Percentiles rank a stretch among this genome's conserved stretches.
These are phyloP conservation scores for Kluyveromyces dobzhanskii DNA, from an alignment of 805 yeast genomes.

Conservation along the genomic window DNA sequence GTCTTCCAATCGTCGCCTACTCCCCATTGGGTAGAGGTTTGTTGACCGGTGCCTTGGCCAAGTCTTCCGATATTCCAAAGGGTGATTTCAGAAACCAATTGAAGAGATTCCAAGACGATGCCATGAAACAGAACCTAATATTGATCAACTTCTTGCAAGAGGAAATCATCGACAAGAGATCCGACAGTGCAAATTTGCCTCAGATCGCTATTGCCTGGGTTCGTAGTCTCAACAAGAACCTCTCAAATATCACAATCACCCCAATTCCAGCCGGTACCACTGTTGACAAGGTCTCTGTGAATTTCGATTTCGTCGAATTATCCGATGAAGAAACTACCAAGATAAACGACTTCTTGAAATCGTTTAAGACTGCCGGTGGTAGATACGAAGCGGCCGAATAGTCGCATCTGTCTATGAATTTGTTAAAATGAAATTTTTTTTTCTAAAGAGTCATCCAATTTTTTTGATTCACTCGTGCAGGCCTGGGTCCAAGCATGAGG, in stretches of 20 bases:
- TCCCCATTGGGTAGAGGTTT: conserved; percentile 80
- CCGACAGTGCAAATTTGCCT: conserved; percentile 45
- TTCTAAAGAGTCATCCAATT: too few species aligned
- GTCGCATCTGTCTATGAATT: too few species aligned
- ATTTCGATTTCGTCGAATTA: conserved; percentile 38
- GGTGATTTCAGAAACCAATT: conserved; percentile 45
- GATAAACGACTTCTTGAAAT: conserved; percentile 35
- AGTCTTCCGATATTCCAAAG: conserved; percentile 39
- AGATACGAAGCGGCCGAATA: conserved; percentile 34
- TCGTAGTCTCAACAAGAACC: conserved; percentile 34
- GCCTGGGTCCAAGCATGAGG: too few species aligned
- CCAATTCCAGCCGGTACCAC: conserved; percentile 80
- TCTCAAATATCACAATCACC: conserved; percentile 41
- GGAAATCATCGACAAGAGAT: conserved; percentile 38
- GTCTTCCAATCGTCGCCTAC: conserved; percentile 66
- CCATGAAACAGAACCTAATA: conserved; percentile 42
- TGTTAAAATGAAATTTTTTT: too few species aligned
- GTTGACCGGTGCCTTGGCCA: conserved; percentile 53
- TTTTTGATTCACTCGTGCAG: too few species aligned
- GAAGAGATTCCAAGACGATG: conserved; percentile 55
- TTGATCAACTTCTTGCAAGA: conserved; percentile 42
- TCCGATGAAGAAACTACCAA: conserved; percentile 49
- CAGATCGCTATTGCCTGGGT: conserved; percentile 70
- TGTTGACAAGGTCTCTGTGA: conserved; percentile 50
- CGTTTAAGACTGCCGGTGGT: conserved; percentile 43